Percentiles rank a stretch among this genome's conserved stretches.
Evolutionary conservation across 495 filamentous ascomycete genomes (phyloP).

Genomic region (Penicillium cinerascens): DNA sequence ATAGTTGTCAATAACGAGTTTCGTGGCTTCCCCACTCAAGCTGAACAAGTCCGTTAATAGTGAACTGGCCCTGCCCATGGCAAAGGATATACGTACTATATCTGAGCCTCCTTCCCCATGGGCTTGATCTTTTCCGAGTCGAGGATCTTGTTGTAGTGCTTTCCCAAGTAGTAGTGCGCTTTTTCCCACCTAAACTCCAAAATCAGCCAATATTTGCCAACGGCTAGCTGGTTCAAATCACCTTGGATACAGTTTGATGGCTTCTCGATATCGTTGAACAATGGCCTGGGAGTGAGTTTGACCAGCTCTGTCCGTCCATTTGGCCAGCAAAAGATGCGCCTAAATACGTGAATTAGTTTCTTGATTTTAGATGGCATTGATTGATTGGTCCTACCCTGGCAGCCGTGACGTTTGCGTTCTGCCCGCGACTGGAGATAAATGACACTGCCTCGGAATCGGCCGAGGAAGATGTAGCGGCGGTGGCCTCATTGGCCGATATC

Average conservation of each 20-base stretch:
- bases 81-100: conserved; percentile 38
- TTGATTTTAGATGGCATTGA: not conserved
- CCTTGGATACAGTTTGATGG: conserved; percentile 49
- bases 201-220: conserved; percentile 4
- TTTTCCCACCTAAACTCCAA: conserved; percentile 73
- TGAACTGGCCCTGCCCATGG: not conserved
- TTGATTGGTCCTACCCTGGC: conserved; percentile 33
- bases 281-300: conserved; percentile 80
- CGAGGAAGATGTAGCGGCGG: conserved; percentile 43
- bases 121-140: conserved; percentile 81
- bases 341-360: conserved; percentile 11
- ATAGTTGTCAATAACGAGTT: conserved; percentile 90
- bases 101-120: conserved; percentile 56
- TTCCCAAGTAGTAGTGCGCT: conserved; percentile 92
- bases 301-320: conserved; percentile 91
- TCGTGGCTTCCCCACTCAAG: conserved; percentile 73
- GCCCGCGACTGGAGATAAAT: conserved; percentile 31
- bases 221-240: conserved; percentile 4
- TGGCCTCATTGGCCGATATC: conserved; percentile 70
- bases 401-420: conserved; percentile 45
- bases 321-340: conserved; percentile 85
- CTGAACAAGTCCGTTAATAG: conserved; percentile 17
- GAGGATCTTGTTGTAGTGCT: conserved; percentile 94
- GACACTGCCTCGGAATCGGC: conserved; percentile 35
- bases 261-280: conserved; percentile 72